Conservation (phyloP, 2,329 filamentous ascomycete genomes). For the Fusarium concolor region DNA sequence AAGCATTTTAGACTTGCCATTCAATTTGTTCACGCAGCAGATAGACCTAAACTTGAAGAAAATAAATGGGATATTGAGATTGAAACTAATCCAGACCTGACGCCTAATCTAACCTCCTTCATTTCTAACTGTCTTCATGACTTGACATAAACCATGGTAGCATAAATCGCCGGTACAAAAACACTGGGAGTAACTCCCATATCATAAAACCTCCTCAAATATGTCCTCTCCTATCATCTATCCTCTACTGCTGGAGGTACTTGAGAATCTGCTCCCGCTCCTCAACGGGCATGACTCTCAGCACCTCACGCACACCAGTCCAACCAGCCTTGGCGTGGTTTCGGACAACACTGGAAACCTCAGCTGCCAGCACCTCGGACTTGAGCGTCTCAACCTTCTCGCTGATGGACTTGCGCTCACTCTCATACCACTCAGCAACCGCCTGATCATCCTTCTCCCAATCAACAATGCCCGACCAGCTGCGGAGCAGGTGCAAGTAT, state of each 20-base stretch:
- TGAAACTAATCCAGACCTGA: conserved; percentile 38
- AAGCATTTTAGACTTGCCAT: too few relatives aligned
- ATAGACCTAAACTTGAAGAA: neutral
- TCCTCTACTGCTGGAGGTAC: conserved; percentile 60
- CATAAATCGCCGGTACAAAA: conserved; percentile 38
- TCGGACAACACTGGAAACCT: conserved; percentile 60
- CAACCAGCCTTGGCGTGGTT: conserved; percentile 74
- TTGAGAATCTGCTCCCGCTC: conserved; percentile 87
- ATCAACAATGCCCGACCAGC: conserved; percentile 82
- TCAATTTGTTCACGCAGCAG: neutral
- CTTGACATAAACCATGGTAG: conserved; percentile 34
- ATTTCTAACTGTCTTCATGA: conserved; percentile 38
- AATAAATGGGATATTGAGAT: conserved; percentile 39
- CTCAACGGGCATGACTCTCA: conserved; percentile 86
- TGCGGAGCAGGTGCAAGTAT: conserved; percentile 80
- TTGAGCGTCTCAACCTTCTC: conserved; percentile 88
- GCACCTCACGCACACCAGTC: conserved; percentile 86
- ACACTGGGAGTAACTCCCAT: conserved; percentile 21
- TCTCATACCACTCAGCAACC: conserved; percentile 95
- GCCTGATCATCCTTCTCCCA: conserved; percentile 84
- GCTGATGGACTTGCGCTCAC: conserved; percentile 85
- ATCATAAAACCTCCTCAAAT: conserved; percentile 3
- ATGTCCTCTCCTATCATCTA: neutral
- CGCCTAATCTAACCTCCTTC: conserved; percentile 44
- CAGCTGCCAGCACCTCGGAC: conserved; percentile 71